Evolutionary conservation across 768 basidiomycete species (phyloP).

Genomic region (Leccinum aurantiacum): DNA sequence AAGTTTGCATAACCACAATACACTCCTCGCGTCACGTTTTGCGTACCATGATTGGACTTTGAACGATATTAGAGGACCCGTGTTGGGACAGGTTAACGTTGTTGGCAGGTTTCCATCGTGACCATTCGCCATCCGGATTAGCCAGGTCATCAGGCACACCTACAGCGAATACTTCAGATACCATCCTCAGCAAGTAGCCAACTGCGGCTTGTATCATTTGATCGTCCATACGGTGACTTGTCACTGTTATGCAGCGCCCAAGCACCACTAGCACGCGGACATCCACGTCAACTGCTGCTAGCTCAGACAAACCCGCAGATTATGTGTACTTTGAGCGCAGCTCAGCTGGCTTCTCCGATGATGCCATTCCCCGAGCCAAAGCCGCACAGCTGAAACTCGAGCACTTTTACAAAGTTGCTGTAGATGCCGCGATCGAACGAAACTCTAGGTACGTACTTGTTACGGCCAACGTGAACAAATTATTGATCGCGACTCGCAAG

Average conservation of each 20-base stretch:
- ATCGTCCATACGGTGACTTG: neutral
- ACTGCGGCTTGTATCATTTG: neutral
- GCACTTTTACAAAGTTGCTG: constrained; percentile 95
- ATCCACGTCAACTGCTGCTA: constrained; percentile 23
- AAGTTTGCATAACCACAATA: constrained; percentile 2
- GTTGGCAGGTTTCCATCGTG: constrained; percentile 19
- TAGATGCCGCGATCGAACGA: constrained; percentile 92
- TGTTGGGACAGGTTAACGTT: neutral
- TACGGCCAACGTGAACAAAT: neutral
- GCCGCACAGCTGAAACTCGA: constrained; percentile 94
- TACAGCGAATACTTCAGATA: neutral
- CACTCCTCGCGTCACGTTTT: constrained; percentile 7
- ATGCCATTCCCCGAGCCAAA: constrained; percentile 81
- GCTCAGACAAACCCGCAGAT: constrained; percentile 51
- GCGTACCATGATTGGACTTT: neutral
- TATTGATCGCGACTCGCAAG: constrained; percentile 39
- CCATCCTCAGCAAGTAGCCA: neutral
- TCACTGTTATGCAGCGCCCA: constrained; percentile 29
- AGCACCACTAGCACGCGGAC: constrained; percentile 30
- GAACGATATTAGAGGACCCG: neutral
- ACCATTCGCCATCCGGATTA: constrained; percentile 4
- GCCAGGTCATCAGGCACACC: neutral
- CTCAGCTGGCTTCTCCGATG: constrained; percentile 72
- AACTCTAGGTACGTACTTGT: constrained; percentile 72
- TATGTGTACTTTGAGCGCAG: constrained; percentile 93